Conservation (phyloP, 1,139 yeast species). For the Saccharomycopsis phalli region DNA sequence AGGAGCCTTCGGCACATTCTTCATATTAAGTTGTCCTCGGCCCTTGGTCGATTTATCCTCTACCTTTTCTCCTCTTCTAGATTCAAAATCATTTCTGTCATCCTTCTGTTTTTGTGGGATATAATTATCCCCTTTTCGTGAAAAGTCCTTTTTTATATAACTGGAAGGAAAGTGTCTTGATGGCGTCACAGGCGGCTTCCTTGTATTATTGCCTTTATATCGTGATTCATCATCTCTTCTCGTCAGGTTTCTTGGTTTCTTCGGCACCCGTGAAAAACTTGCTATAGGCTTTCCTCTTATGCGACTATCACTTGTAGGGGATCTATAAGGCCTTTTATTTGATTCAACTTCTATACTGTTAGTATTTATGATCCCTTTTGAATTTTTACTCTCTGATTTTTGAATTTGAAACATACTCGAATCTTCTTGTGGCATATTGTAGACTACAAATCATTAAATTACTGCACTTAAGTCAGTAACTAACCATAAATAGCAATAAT, state of each 20-base stretch:
- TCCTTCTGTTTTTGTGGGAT: slow-evolving; percentile 1
- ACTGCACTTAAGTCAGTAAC: too few relatives aligned
- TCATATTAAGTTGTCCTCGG: slow-evolving; percentile 5
- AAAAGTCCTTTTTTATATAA: slow-evolving; percentile 6
- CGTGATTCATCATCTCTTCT: background rate
- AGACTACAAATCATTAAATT: too few relatives aligned
- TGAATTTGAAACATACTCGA: slow-evolving; percentile 4
- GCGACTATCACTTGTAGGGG: background rate
- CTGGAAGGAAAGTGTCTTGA: slow-evolving; percentile 9
- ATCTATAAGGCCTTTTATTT: background rate
- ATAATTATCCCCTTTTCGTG: slow-evolving; percentile 11
- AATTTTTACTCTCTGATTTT: background rate
- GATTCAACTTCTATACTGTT: background rate
- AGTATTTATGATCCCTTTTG: background rate
- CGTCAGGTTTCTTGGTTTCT: slow-evolving; percentile 1
- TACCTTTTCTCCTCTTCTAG: slow-evolving; percentile 1
- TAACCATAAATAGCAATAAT: too few relatives aligned
- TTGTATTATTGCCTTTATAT: background rate
- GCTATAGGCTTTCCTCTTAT: background rate
- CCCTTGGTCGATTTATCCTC: background rate
- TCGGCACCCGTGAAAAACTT: background rate
- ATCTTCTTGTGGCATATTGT: slow-evolving; percentile 7
- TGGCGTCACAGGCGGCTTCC: slow-evolving; percentile 3
- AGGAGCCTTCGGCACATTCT: slow-evolving; percentile 19
- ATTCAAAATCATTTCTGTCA: background rate